A percentile compares a stretch with the other conserved stretches of the same genome.
phyloP scores from a whole-genome alignment of 192 early-diverging fungal genomes.

The Coemansia sp. region DNA sequence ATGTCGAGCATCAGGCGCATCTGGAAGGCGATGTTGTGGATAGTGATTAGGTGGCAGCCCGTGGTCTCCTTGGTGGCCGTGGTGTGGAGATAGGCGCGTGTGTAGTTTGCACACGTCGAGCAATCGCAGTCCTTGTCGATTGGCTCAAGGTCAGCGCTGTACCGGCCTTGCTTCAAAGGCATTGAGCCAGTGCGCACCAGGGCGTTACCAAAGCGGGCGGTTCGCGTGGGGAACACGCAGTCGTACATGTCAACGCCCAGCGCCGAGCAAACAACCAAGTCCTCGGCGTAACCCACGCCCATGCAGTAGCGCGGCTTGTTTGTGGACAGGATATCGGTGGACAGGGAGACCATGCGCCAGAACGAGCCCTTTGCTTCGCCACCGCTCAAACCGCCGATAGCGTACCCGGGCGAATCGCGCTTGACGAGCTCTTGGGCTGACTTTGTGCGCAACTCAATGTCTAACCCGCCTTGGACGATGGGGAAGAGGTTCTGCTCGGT shows the following conservation, averaged over 20 bases:
- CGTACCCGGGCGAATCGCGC: conserved; percentile 82
- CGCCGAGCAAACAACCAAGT: conserved; percentile 84
- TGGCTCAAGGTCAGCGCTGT: conserved; percentile 66
- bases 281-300: conserved; percentile 88
- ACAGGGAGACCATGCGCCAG: conserved; percentile 82
- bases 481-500: conserved; percentile 84
- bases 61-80: conserved; percentile 76
- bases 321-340: conserved; percentile 79
- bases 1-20: conserved; percentile 82
- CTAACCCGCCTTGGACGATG: conserved; percentile 87
- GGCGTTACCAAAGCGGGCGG: conserved; percentile 88
- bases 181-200: conserved; percentile 74
- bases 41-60: conserved; percentile 78
- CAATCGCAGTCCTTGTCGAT: conserved; percentile 82
- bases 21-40: conserved; percentile 88
- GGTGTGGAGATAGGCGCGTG: conserved; percentile 73
- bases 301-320: conserved; percentile 91
- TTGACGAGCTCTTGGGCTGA: conserved; percentile 82
- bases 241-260: conserved; percentile 92
- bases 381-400: conserved; percentile 85
- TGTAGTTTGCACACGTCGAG: conserved; percentile 74
- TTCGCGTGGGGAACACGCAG: conserved; percentile 89
- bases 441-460: conserved; percentile 67
- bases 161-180: conserved; percentile 65
- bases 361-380: conserved; percentile 87